Evolutionary conservation across 140 eudicot species (phyloP).

Genomic region (Ambrosia hybrid): DNA sequence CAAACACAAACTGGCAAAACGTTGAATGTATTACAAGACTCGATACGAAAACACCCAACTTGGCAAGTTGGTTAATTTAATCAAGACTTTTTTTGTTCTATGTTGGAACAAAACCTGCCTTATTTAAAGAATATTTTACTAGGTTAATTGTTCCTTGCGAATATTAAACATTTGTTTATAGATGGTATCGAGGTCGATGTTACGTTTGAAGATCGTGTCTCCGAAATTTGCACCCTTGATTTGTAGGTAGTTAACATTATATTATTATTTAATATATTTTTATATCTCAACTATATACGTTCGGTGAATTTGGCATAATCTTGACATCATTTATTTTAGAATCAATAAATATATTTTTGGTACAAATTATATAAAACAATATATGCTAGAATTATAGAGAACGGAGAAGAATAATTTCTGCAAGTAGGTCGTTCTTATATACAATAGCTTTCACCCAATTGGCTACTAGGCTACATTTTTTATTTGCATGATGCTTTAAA

Average conservation of each 20-base stretch:
- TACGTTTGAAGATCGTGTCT: slow-evolving; percentile 33
- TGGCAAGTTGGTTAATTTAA: slow-evolving; percentile 21
- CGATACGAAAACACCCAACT: slow-evolving; percentile 21
- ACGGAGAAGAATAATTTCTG: slow-evolving; percentile 16
- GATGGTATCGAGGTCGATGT: slow-evolving; percentile 26
- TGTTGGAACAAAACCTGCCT: slow-evolving; percentile 12
- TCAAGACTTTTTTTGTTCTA: slow-evolving; percentile 14
- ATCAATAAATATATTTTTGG: neutral
- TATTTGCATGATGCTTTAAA: neutral
- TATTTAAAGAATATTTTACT: slow-evolving; percentile 17
- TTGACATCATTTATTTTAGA: neutral
- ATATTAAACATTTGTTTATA: slow-evolving; percentile 5
- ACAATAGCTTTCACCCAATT: slow-evolving; percentile 5
- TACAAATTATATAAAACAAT: neutral
- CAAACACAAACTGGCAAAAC: slow-evolving; percentile 27
- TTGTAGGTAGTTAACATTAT: slow-evolving; percentile 16
- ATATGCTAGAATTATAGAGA: slow-evolving; percentile 1
- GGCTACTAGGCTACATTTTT: slow-evolving; percentile 18
- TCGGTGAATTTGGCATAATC: slow-evolving; percentile 6
- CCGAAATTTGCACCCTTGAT: slow-evolving; percentile 25
- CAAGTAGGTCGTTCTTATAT: slow-evolving; percentile 23
- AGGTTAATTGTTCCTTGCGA: slow-evolving; percentile 25
- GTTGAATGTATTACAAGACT: slow-evolving; percentile 5
- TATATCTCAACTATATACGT: slow-evolving; percentile 1
- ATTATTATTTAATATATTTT: neutral